Base-by-base conservation (phyloP, 352 stramenopile species). In the Thraustochytrium sp. region DNA sequence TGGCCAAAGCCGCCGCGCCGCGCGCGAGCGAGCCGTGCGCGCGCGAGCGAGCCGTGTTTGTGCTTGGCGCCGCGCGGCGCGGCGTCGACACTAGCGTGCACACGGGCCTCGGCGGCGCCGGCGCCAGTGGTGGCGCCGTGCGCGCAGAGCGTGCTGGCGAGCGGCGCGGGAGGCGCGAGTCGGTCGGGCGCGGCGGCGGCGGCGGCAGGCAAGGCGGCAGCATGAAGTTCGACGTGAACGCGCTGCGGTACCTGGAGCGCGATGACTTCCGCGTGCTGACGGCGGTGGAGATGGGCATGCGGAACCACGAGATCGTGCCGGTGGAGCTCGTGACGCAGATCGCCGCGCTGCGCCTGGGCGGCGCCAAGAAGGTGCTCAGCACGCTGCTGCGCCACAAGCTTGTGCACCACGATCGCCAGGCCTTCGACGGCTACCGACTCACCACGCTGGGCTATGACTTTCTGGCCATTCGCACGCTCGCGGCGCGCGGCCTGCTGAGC, bases 381-480 rank as follows among this genome's bases (percentile, higher is more conserved):
- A 92, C 94, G 65, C 85, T 99, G 59, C 89, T 99, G 63, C 90
- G 96, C 56, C 97, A 99, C 90, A 99, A 99, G 88, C 90, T 99
- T 48, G 91, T 99, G 31, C 94, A 93, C 37, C 97, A 99, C 87
- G 96, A 99, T 86, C 91, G 96, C 4, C 38, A 31, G 16, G 75
- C 44, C 31, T 86, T 89, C 65, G 86, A 91, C 34, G 87, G 89
- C 44, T 98, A 96, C 88, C 92, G 96, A n/a, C 88, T 99, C 42
- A 99, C 96, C 16, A 98, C 98, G 86, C 95, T 90, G 31, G 97
- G 97, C n/a, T 99, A 99, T 86, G 97, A 99, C 87, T 98, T 98
- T 86, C 88, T 99, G 26, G 96, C 97, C 26, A 89, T 99, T 59
- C 90, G 95, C 48, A 93, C 97, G 62, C 94, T 99, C 75, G 92